Evolutionary conservation across 1,139 yeast species (phyloP), one percentile per base, ranked within the genome.

Genomic region (Pichia sp.): DNA sequence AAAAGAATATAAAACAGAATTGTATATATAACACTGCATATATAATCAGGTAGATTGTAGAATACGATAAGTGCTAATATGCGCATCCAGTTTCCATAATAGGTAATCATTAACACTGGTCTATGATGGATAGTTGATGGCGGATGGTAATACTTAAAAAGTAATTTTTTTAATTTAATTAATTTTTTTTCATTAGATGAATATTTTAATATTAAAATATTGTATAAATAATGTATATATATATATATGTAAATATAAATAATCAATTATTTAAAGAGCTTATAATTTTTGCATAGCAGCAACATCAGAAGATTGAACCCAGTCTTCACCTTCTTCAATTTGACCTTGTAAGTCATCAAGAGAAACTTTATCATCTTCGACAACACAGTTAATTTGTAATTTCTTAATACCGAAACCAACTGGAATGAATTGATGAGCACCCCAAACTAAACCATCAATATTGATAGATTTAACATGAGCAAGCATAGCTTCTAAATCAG

Each of bases 321-420:
- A 94, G 76, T 92, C 99, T 80, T 92, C 98, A 69, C 85, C 95
- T 66, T 83, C 97, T 77, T 87, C 96, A 63, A 92, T 82, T 49
- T 59, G 58, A 58, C 70, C 77, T 76, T 90, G 95, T 68, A 94
- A 83, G 49, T 86, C 97, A 61, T 85, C 96, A 63, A 89, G 66
- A 55, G 97, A 87, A 58, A 92, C 96, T 80, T 82, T 82, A 60
- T 80, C 96, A 73, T 92, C 99, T 80, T 90, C 97, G 61, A 92
- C 83, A 68, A 92, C 98, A 76, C 86, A 74, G 92, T 89, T 92
- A 73, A 94, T 87, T 80, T 92, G 98, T 71, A 92, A 82, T 81
- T 94, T 92, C 86, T 87, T 87, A 80, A 92, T 92, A 81, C 99
- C 99, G 84, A 79, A 92, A 74, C 98, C 99, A 64, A 94, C 95